Percentiles rank a stretch among this genome's conserved stretches.
These are phyloP conservation scores for Herpetospermum pedunculosum DNA, from an alignment of 306 rosid genomes.

Conservation along the genomic window DNA sequence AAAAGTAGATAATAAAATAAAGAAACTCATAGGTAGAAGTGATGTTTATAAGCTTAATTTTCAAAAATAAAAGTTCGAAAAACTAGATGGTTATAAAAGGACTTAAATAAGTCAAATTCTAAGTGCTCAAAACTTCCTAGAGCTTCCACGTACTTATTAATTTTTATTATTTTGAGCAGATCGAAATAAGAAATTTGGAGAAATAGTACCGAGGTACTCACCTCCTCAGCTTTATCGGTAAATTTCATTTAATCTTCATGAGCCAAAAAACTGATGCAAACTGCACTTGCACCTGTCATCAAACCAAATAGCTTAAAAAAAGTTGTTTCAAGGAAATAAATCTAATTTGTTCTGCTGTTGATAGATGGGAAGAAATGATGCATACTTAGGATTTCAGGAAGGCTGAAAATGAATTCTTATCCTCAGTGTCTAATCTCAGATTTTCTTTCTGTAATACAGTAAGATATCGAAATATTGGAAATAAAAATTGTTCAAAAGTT, in stretches of 20 bases:
- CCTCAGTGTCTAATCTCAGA: neutral
- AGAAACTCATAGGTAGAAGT: too few relatives aligned
- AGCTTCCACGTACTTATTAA: constrained; percentile 16
- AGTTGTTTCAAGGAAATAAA: neutral
- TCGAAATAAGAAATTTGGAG: constrained; percentile 10
- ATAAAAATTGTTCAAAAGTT: neutral
- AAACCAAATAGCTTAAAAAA: neutral
- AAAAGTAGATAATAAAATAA: too few relatives aligned
- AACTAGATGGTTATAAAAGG: too few relatives aligned
- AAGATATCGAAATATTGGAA: neutral
- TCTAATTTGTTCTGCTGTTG: neutral
- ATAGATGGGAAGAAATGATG: constrained; percentile 47
- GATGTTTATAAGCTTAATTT: too few relatives aligned
- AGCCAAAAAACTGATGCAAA: neutral
- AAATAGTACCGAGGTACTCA: constrained; percentile 31
- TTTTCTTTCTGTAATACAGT: neutral
- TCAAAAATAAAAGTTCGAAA: too few relatives aligned
- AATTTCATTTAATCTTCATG: neutral
- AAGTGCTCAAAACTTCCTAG: constrained; percentile 15
- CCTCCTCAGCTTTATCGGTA: neutral
- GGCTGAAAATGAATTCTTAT: constrained; percentile 59
- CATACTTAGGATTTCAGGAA: constrained; percentile 40
- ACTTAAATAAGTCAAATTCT: constrained; percentile 10
- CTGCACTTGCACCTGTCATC: neutral
- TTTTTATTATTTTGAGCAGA: constrained; percentile 32